Conservation (phyloP, 768 basidiomycete genomes). For the Rossbeevera mucosa region DNA sequence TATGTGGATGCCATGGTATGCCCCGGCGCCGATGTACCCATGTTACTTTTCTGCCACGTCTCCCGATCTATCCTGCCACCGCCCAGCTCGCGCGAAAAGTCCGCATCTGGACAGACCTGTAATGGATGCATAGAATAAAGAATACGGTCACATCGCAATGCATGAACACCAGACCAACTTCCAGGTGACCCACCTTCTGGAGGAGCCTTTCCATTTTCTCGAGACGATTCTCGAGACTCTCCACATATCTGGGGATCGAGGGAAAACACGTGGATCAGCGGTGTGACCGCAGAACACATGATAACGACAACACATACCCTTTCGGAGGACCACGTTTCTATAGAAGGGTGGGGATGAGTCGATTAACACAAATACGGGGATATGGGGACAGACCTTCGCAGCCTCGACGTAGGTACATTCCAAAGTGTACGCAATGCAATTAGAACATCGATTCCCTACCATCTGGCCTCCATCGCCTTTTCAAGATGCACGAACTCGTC, state of each 20-base stretch:
- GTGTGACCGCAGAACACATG: background rate
- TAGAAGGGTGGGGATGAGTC: background rate
- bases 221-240: slow-evolving; percentile 56
- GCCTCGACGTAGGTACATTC: slow-evolving; percentile 55
- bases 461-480: slow-evolving; percentile 59
- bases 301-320: slow-evolving; percentile 20
- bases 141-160: background rate
- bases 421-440: slow-evolving; percentile 45
- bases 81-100: slow-evolving; percentile 56
- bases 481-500: background rate
- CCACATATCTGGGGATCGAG: slow-evolving; percentile 46
- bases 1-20: slow-evolving; percentile 16
- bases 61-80: slow-evolving; percentile 37
- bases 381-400: slow-evolving; percentile 39
- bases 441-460: slow-evolving; percentile 51
- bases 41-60: slow-evolving; percentile 27
- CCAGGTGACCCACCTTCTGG: slow-evolving; percentile 36
- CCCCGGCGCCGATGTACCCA: slow-evolving; percentile 6
- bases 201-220: slow-evolving; percentile 64
- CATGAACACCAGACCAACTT: background rate
- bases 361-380: background rate
- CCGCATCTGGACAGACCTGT: slow-evolving; percentile 63
- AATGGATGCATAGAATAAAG: background rate
- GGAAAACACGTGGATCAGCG: background rate
- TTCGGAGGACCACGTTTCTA: slow-evolving; percentile 41